phyloP scores from a whole-genome alignment of 768 basidiomycete species.

The Paxillus rubicundulus region DNA sequence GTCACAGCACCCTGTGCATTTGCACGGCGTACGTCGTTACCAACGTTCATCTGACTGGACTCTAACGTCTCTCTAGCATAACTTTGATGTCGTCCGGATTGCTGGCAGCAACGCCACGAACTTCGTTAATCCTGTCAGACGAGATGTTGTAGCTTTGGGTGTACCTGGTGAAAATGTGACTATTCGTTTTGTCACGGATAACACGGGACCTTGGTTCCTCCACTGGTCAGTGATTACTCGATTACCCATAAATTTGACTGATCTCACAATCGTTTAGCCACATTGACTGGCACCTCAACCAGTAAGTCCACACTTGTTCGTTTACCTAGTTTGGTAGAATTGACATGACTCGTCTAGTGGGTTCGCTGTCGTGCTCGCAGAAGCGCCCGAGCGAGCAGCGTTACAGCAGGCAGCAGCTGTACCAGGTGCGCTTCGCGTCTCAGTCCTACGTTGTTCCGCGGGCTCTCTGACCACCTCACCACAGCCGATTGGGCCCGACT shows the following conservation, averaged over 20 bases:
- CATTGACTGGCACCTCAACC: slow-evolving; percentile 30
- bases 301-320: slow-evolving; percentile 11
- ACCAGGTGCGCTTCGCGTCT: too few species aligned
- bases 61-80: slow-evolving; percentile 22
- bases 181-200: slow-evolving; percentile 62
- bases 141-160: slow-evolving; percentile 34
- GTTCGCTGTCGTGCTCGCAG: too few species aligned
- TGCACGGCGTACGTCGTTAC: slow-evolving; percentile 37
- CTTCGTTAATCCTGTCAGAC: slow-evolving; percentile 36
- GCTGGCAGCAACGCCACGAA: slow-evolving; percentile 30
- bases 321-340: background rate
- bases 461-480: too few species aligned
- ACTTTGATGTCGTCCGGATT: slow-evolving; percentile 17
- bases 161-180: slow-evolving; percentile 43
- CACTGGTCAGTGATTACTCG: slow-evolving; percentile 33
- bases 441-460: too few species aligned
- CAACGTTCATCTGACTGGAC: background rate
- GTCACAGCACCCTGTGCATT: slow-evolving; percentile 38
- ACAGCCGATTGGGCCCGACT: too few species aligned
- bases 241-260: background rate
- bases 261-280: slow-evolving; percentile 16
- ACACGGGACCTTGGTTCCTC: slow-evolving; percentile 62
- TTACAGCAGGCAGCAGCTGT: too few species aligned
- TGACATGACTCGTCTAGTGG: slow-evolving; percentile 9
- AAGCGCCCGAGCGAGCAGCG: too few species aligned